Evolutionary conservation across 1,284 basidiomycete genomes (phyloP).

Genomic region (Calocybe gambosa): DNA sequence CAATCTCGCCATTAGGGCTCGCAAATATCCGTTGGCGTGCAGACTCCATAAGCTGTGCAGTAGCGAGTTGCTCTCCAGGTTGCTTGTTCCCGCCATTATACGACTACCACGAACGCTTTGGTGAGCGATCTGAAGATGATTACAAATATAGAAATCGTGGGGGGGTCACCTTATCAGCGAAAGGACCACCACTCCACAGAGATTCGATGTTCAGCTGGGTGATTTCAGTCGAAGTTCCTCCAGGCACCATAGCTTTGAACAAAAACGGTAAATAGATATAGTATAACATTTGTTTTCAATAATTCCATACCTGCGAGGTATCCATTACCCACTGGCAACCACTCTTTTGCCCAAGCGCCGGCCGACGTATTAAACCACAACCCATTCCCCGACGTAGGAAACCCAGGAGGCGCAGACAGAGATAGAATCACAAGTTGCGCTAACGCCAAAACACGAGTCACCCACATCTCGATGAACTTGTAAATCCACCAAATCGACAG

Average conservation of each 20-base stretch:
- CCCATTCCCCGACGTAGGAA: conserved; percentile 67
- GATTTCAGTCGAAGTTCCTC: conserved; percentile 52
- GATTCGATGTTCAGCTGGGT: conserved; percentile 70
- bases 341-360: conserved; percentile 49
- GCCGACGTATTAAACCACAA: conserved; percentile 61
- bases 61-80: conserved; percentile 35
- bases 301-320: conserved; percentile 51
- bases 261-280: conserved; percentile 2
- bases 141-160: background rate
- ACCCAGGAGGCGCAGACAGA: conserved; percentile 39
- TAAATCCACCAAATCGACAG: conserved; percentile 12
- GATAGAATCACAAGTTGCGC: conserved; percentile 17
- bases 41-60: conserved; percentile 43
- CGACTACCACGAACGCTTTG: conserved; percentile 27
- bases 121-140: background rate
- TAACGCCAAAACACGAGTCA: conserved; percentile 17
- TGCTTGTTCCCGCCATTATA: conserved; percentile 70
- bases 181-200: conserved; percentile 71
- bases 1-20: conserved; percentile 52
- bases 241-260: conserved; percentile 58
- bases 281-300: background rate
- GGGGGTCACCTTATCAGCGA: conserved; percentile 49
- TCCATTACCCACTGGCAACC: conserved; percentile 68
- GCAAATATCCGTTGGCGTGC: conserved; percentile 55
- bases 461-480: conserved; percentile 21